Evolutionary conservation across 2,329 filamentous ascomycete genomes (phyloP).

Genomic region (Cryphonectria radicalis): DNA sequence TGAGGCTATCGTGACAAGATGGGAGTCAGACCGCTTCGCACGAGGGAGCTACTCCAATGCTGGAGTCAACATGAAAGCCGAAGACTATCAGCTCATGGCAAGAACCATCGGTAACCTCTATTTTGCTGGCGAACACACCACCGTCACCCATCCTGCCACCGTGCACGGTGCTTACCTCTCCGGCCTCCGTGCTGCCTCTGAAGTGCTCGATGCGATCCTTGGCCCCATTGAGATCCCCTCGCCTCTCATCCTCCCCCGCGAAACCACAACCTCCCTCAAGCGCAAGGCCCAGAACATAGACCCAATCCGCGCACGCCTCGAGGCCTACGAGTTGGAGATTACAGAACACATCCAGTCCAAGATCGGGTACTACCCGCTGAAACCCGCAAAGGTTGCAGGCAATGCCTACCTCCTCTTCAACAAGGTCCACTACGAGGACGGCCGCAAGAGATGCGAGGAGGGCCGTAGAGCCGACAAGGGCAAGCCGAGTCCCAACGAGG

Average conservation of each 20-base stretch:
- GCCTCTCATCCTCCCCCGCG: conserved; percentile 73
- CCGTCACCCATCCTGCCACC: conserved; percentile 92
- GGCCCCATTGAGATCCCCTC: conserved; percentile 79
- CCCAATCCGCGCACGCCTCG: conserved; percentile 55
- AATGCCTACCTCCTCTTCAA: conserved; percentile 92
- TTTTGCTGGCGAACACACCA: conserved; percentile 97
- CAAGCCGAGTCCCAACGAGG: conserved; percentile 74
- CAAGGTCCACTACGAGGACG: conserved; percentile 72
- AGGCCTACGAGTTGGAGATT: conserved; percentile 60
- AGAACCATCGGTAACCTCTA: conserved; percentile 82
- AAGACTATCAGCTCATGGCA: conserved; percentile 94
- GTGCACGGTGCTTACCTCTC: conserved; percentile 97
- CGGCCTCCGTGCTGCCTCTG: conserved; percentile 84
- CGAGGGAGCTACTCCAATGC: conserved; percentile 95
- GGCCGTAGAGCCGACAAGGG: conserved; percentile 67
- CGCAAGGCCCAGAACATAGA: conserved; percentile 57
- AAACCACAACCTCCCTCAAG: conserved; percentile 54
- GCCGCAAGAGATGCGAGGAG: conserved; percentile 64
- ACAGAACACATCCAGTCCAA: conserved; percentile 55
- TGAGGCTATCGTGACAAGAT: conserved; percentile 89
- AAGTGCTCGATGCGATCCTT: conserved; percentile 78
- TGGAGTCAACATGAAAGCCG: conserved; percentile 76
- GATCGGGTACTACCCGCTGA: conserved; percentile 76
- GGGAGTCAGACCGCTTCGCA: conserved; percentile 90
- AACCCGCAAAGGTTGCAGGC: conserved; percentile 72